Conservation (phyloP, 495 filamentous ascomycete species). For the Cladorrhinum samala region DNA sequence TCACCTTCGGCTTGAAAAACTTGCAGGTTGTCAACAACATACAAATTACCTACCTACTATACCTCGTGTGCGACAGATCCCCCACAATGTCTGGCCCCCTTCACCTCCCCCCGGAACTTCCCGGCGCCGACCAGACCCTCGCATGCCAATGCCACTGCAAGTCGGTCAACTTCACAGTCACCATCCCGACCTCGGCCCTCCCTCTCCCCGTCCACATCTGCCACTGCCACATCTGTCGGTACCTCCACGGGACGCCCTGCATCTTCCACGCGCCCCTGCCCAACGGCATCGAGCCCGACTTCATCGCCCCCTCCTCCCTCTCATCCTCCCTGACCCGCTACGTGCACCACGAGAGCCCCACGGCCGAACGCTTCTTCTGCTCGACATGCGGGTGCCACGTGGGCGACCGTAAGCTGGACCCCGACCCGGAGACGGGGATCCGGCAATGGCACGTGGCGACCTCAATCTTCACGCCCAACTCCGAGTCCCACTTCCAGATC, state of each 20-base stretch:
- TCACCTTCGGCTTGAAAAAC: background rate
- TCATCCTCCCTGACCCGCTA: conserved; percentile 54
- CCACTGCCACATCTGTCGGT: conserved; percentile 59
- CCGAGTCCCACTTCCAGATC: conserved; percentile 33
- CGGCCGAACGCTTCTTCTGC: conserved; percentile 60
- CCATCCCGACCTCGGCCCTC: conserved; percentile 26
- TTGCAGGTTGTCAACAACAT: background rate
- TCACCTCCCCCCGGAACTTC: conserved; percentile 3
- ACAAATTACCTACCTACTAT: background rate
- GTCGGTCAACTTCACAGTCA: conserved; percentile 30
- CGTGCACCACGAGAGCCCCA: conserved; percentile 30
- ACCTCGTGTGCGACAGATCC: no score
- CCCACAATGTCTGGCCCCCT: conserved; percentile 2
- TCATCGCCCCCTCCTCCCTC: conserved; percentile 28
- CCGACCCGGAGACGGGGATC: conserved; percentile 20
- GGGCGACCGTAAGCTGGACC: conserved; percentile 41
- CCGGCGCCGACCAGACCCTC: conserved; percentile 19
- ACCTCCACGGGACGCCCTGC: conserved; percentile 50
- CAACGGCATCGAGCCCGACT: conserved; percentile 19
- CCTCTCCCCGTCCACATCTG: conserved; percentile 48
- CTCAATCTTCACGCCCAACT: conserved; percentile 25
- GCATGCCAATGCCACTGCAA: conserved; percentile 37
- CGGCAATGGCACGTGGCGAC: conserved; percentile 26
- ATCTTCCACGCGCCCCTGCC: conserved; percentile 45
- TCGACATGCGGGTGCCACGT: conserved; percentile 59